Evolutionary conservation across 371 early-diverging fungal genomes (phyloP), one percentile per base, ranked within the genome.

Genomic region (Batrachochytrium dendrobatidis): DNA sequence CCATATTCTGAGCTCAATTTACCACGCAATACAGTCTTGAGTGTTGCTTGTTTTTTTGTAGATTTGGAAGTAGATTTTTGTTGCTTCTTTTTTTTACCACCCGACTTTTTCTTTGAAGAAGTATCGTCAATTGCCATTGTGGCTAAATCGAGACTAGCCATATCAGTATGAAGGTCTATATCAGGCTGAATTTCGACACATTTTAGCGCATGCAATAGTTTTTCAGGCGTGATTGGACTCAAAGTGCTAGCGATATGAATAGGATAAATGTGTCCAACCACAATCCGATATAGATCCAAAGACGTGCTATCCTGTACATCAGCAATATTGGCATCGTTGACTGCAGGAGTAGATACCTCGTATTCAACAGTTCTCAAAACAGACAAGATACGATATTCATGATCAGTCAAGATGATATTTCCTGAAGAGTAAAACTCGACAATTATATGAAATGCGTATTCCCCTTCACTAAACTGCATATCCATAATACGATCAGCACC

Each of bases 351-450:
- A 44, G 45, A 6, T 32, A 59, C 61, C n/a, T 86, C 85, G 7
- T 91, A 71, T 45, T 89, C 86, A 32, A 96, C 96, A 1, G 86
- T 83, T 45, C 98, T 88, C 51, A 95, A 65, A 52, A 95, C 70
- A 0, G 92, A 75, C 55, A 97, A 52, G 44, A 95, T 96, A 22
- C 72, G 79, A 71, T 87, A 92, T 34, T 90, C 80, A 43, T 84
- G 81, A 80, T 96, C 94, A 3, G 95, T 93, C 64, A 98, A 71
- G 54, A 98, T 91, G 55, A 98, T 82, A 74, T 98, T 98, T 4
- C 98, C 98, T 51, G 88, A 81, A 50, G 94, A 86, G 67, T 93
- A 97, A 60, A 95, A 91, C 73, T 97, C 98, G 59, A 88, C 82
- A 63, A 97, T 85, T n/a, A 97, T 71, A 61, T 97, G 95, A 66